Evolutionary conservation across 352 stramenopile genomes (phyloP).

Genomic region (Phytophthora fragariaefolia): DNA sequence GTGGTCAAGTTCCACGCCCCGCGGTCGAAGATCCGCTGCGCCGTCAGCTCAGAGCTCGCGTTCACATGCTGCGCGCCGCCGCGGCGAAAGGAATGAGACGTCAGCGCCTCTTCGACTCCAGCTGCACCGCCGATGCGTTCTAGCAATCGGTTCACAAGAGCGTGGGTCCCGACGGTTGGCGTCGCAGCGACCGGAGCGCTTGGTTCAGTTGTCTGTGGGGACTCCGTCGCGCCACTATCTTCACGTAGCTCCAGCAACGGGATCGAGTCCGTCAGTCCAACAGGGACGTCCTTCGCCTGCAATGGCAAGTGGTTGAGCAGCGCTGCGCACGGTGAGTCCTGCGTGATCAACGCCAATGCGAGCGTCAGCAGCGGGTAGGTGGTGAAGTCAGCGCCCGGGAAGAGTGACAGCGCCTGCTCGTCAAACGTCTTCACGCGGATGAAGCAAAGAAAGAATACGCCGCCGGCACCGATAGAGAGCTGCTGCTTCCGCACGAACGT

Average conservation of each 20-base stretch:
- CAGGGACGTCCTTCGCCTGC: not conserved
- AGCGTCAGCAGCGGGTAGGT: conserved; percentile 32
- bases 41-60: too few relatives aligned
- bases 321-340: not conserved
- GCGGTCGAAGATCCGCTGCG: conserved; percentile 28
- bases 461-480: conserved; percentile 19
- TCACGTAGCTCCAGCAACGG: not conserved
- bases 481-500: conserved; percentile 19
- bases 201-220: not conserved
- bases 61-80: conserved; percentile 22
- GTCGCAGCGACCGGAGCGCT: not conserved
- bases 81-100: not conserved
- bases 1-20: conserved; percentile 22
- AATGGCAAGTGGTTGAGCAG: conserved; percentile 1
- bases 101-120: not conserved
- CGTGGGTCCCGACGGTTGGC: not conserved
- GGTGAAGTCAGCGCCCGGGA: conserved; percentile 21
- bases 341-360: not conserved
- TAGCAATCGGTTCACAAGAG: not conserved
- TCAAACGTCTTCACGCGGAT: conserved; percentile 38
- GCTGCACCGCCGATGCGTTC: not conserved
- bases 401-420: conserved; percentile 37
- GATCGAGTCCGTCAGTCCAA: conserved; percentile 1
- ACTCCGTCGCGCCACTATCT: not conserved
- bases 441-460: too few relatives aligned